These are phyloP conservation scores for Vishniacozyma victoriae DNA, from an alignment of 768 basidiomycete genomes.

Conservation along the genomic window DNA sequence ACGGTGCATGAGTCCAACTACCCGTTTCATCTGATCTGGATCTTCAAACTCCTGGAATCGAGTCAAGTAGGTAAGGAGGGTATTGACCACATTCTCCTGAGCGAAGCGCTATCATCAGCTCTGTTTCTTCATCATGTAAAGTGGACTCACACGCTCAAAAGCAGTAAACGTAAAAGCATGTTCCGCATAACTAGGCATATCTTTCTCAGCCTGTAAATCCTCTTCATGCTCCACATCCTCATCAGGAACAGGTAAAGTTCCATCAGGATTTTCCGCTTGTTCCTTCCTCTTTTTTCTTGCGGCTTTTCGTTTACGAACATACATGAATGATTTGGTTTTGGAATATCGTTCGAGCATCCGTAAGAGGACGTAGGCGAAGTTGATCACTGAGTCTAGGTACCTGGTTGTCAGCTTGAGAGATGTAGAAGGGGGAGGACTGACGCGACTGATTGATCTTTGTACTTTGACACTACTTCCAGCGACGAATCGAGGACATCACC, in stretches of 20 bases:
- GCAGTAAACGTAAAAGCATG: conserved; percentile 86
- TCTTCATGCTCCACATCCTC: conserved; percentile 53
- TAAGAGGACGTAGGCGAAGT: conserved; percentile 77
- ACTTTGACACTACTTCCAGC: conserved; percentile 66
- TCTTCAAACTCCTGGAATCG: conserved; percentile 73
- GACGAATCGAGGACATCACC: conserved; percentile 88
- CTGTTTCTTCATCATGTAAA: background rate
- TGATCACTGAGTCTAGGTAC: conserved; percentile 80
- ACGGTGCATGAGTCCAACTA: conserved; percentile 81
- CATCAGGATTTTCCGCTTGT: conserved; percentile 10
- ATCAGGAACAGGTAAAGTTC: conserved; percentile 34
- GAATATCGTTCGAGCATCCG: conserved; percentile 84
- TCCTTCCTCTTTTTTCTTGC: conserved; percentile 51
- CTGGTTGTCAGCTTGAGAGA: conserved; percentile 39
- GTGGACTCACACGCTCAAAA: conserved; percentile 68
- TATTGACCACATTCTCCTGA: conserved; percentile 73
- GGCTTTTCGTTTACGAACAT: conserved; percentile 62
- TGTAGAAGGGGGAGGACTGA: conserved; percentile 23
- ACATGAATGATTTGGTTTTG: conserved; percentile 64
- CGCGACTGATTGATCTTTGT: conserved; percentile 63
- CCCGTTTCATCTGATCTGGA: conserved; percentile 79
- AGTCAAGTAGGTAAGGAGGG: conserved; percentile 72
- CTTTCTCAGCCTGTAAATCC: conserved; percentile 52
- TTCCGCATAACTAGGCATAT: conserved; percentile 64
- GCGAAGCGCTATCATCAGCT: conserved; percentile 69